These are phyloP conservation scores for Ophiostoma populinum DNA, from an alignment of 2,329 filamentous ascomycete species.

Conservation along the genomic window DNA sequence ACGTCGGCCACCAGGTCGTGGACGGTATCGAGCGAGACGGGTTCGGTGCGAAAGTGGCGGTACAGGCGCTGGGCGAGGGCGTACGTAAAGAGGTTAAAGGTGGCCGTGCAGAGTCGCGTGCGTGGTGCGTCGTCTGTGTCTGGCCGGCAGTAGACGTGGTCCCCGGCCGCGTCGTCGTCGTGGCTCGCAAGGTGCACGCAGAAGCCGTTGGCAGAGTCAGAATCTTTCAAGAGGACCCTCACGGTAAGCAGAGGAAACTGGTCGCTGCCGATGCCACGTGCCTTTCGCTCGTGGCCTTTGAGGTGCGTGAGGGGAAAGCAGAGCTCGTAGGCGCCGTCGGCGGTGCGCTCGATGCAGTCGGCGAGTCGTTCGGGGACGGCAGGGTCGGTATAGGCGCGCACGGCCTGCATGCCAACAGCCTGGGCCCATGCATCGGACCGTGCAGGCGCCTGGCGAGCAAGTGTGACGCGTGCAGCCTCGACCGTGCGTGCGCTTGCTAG, in stretches of 20 bases:
- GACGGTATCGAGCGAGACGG: conserved; percentile 3
- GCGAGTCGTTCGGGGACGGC: conserved; percentile 10
- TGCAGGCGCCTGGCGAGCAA: conserved; percentile 7
- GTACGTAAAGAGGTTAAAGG: conserved; percentile 12
- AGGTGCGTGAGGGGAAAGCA: conserved; percentile 12
- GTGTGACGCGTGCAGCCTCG: conserved; percentile 8
- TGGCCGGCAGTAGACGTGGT: conserved; percentile 6
- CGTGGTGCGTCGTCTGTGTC: background rate
- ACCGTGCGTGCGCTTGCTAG: conserved; percentile 10
- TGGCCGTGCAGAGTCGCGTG: conserved; percentile 9
- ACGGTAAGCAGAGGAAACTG: conserved; percentile 12
- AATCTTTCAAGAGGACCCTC: conserved; percentile 8
- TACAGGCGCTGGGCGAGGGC: conserved; percentile 10
- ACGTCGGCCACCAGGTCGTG: conserved; percentile 8
- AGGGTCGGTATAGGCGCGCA: conserved; percentile 5
- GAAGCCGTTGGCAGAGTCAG: conserved; percentile 8
- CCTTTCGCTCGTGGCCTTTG: conserved; percentile 8
- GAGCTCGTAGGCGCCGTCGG: conserved; percentile 12
- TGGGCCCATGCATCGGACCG: conserved; percentile 6
- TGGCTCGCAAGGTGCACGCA: conserved; percentile 12
- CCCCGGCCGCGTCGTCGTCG: conserved; percentile 5
- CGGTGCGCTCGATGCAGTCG: conserved; percentile 11
- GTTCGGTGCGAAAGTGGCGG: conserved; percentile 5
- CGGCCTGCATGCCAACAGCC: conserved; percentile 10
- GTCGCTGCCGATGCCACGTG: conserved; percentile 10